Conservation (phyloP, 2,329 filamentous ascomycete species). For the Cladophialophora exuberans region DNA sequence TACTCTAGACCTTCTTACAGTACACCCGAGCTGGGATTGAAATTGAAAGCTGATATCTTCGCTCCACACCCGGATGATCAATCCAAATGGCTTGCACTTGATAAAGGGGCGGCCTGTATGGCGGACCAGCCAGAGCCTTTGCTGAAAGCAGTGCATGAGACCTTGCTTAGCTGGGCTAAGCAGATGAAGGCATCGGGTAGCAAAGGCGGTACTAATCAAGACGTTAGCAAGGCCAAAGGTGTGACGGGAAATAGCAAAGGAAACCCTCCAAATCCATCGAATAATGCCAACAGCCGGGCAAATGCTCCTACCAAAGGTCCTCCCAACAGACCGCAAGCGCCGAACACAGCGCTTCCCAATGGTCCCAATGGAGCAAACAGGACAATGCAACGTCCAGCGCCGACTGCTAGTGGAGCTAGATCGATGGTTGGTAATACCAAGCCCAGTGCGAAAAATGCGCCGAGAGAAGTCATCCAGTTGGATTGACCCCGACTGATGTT, state of each 20-base stretch:
- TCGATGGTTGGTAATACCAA: constrained; percentile 6
- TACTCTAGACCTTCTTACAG: constrained; percentile 31
- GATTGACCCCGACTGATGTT: constrained; percentile 16
- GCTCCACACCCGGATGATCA: constrained; percentile 10
- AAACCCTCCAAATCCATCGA: constrained; percentile 1
- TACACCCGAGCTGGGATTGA: constrained; percentile 21
- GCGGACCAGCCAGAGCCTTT: constrained; percentile 27
- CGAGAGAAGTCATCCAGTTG: constrained; percentile 25
- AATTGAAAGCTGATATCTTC: constrained; percentile 31
- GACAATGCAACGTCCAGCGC: neutral
- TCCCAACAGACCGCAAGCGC: constrained; percentile 2
- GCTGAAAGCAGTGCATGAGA: constrained; percentile 29
- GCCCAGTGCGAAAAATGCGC: constrained; percentile 5
- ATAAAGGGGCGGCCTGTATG: constrained; percentile 28
- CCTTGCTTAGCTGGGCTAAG: constrained; percentile 27
- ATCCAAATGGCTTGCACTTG: constrained; percentile 29
- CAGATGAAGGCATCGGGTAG: constrained; percentile 13
- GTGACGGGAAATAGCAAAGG: neutral
- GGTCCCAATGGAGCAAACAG: constrained; percentile 8
- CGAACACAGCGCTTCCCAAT: neutral
- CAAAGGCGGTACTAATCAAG: neutral
- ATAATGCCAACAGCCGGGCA: neutral
- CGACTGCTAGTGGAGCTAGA: neutral
- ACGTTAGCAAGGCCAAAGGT: constrained; percentile 5
- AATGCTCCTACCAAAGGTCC: constrained; percentile 5